Conservation (phyloP, 306 rosid genomes). For the Lotus japonicus region DNA sequence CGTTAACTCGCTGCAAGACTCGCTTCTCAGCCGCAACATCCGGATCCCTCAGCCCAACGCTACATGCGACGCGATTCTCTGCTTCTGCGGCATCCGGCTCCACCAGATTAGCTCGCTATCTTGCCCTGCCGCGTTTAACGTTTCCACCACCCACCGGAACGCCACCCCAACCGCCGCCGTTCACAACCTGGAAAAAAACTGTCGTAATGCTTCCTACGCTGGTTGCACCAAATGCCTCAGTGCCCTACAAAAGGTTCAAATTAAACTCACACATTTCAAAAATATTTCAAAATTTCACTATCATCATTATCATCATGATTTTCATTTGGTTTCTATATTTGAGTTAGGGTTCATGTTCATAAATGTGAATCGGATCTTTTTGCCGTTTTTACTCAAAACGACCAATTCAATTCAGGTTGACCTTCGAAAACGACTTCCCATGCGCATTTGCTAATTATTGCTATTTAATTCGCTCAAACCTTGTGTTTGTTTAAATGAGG, state of each 20-base stretch:
- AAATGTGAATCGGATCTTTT: no score
- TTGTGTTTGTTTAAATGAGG: no score
- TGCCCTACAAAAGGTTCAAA: slow-evolving; percentile 67
- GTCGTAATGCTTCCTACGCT: slow-evolving; percentile 74
- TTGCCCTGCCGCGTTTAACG: slow-evolving; percentile 80
- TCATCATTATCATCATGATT: no score
- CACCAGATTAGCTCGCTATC: slow-evolving; percentile 80
- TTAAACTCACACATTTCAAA: no score
- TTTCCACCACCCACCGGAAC: slow-evolving; percentile 45
- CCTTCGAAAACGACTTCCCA: slow-evolving; percentile 13
- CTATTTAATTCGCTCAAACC: no score
- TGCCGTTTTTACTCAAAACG: background rate
- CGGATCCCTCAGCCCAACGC: slow-evolving; percentile 87
- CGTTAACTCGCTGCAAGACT: slow-evolving; percentile 78
- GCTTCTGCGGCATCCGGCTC: slow-evolving; percentile 89
- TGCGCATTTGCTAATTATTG: slow-evolving; percentile 4
- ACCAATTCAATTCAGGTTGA: background rate
- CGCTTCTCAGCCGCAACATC: slow-evolving; percentile 54
- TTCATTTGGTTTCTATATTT: no score
- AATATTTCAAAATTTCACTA: no score
- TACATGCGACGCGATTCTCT: slow-evolving; percentile 76
- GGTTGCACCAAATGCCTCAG: slow-evolving; percentile 90
- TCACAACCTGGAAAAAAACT: slow-evolving; percentile 55
- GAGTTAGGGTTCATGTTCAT: no score
- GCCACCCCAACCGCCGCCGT: slow-evolving; percentile 85